Percentiles rank a stretch among this genome's conserved stretches.
Conservation (phyloP, 208 protist genomes). For the Trypanosoma boissoni region DNA sequence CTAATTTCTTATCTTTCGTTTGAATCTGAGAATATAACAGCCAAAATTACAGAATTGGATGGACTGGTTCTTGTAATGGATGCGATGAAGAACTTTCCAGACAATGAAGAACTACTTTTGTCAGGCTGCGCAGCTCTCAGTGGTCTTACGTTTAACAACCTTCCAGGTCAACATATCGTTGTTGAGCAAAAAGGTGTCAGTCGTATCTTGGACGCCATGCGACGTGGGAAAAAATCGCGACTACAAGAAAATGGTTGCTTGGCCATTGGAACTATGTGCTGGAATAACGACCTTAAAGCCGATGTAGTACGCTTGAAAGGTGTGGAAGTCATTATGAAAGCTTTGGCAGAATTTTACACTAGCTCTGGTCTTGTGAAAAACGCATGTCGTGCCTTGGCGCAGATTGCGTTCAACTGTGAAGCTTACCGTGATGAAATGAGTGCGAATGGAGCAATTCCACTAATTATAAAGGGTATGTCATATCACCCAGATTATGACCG, state of each 20-base stretch:
- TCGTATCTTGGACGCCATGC: constrained; percentile 83
- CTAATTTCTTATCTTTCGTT: constrained; percentile 91
- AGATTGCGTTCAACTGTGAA: constrained; percentile 90
- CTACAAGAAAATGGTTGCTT: constrained; percentile 88
- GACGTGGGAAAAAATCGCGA: constrained; percentile 62
- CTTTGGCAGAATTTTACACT: constrained; percentile 75
- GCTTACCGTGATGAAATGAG: constrained; percentile 86
- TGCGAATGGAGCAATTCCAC: constrained; percentile 72
- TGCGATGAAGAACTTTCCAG: constrained; percentile 78
- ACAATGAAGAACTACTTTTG: constrained; percentile 81
- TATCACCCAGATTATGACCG: constrained; percentile 83
- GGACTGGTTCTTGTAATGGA: constrained; percentile 73
- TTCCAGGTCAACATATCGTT: constrained; percentile 75
- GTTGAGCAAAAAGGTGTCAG: constrained; percentile 70
- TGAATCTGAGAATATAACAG: constrained; percentile 87
- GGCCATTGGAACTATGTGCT: constrained; percentile 90
- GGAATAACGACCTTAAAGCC: constrained; percentile 88
- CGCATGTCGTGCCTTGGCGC: constrained; percentile 83
- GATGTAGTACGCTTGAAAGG: constrained; percentile 80
- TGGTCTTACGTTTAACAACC: constrained; percentile 86
- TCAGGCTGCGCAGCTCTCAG: constrained; percentile 83
- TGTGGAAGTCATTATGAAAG: constrained; percentile 80
- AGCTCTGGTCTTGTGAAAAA: constrained; percentile 86
- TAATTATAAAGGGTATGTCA: constrained; percentile 87
- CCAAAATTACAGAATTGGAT: constrained; percentile 67